Evolutionary conservation across 108 stramenopile genomes (phyloP), one percentile per base, ranked within the genome.

Genomic region (Cylindrotheca closterium): DNA sequence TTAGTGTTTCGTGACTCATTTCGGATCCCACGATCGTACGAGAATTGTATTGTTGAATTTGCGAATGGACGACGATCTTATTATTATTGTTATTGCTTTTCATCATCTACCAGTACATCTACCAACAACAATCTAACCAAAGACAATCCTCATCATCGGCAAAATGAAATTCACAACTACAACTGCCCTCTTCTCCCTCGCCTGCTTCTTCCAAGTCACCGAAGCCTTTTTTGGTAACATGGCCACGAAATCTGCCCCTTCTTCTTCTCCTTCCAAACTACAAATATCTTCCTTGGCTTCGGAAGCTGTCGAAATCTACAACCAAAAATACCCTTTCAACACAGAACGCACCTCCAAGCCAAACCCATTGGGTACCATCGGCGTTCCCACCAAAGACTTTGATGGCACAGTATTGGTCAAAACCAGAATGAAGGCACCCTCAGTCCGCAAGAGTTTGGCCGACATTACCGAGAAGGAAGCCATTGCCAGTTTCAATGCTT

Each of bases 271-370:
- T n/a, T 37, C 68, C n/a, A 32, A 46, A 19, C 34, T 51, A 28
- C 59, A 67, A 19, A 57, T 54, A 18, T 82, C 81, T 1, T 65
- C 66, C 23, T 62, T 81, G 24, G 55, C 77, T 61, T 60, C 81
- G 15, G 82, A 88, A 60, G 87, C 87, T 2, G 18, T 83, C 19
- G 55, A 57, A 30, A 77, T 84, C 50, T 88, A 77, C 68, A 56
- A 70, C 32, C 25, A 67, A 30, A 83, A 79, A 48, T 88, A 73
- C 58, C 67, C 73, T 22, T 67, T 47, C 22, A 53, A 70, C 37
- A 30, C 58, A 5, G 58, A 62, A 21, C 63, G 62, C 1, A 52
- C 30, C 0, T 52, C 56, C 2, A 22, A 33, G 23, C 10, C 37
- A 7, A 63, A 69, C 34, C 70, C 75, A 26, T 79, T 83, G 65